Conservation (phyloP, 2,329 filamentous ascomycete species). For the Verticillium nonalfalfae region DNA sequence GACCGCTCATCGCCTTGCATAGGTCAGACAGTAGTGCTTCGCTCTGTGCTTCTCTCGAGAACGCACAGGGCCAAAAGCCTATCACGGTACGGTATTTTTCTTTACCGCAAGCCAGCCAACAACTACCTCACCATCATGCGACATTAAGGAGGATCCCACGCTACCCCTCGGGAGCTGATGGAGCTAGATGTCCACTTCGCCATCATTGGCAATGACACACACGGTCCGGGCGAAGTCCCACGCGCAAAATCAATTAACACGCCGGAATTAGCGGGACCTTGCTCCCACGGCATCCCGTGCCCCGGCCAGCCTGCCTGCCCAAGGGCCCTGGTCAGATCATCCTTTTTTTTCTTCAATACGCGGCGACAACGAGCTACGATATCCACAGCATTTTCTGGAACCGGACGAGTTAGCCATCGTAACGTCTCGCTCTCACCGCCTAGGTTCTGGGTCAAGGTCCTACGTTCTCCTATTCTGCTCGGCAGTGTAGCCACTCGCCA, state of each 20-base stretch:
- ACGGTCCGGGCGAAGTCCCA: neutral
- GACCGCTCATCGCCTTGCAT: neutral
- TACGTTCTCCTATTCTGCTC: neutral
- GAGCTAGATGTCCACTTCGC: neutral
- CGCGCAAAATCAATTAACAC: neutral
- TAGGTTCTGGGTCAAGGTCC: neutral
- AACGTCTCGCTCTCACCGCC: neutral
- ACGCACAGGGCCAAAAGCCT: neutral
- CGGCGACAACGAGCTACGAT: neutral
- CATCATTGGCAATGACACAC: neutral
- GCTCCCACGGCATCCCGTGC: neutral
- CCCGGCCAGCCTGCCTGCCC: neutral
- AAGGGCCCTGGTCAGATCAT: neutral
- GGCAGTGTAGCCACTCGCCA: neutral
- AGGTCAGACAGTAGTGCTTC: neutral
- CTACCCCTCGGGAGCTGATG: neutral
- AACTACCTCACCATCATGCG: neutral
- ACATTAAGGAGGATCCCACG: neutral
- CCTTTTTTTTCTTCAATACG: neutral
- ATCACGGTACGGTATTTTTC: neutral
- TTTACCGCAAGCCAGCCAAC: neutral
- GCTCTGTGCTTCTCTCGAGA: neutral
- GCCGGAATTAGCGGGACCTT: neutral
- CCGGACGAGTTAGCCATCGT: neutral
- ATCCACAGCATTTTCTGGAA: neutral